Percentiles rank a stretch among this genome's conserved stretches.
Evolutionary conservation across 2,329 filamentous ascomycete genomes (phyloP).

Genomic region (Pseudogymnoascus sp.): DNA sequence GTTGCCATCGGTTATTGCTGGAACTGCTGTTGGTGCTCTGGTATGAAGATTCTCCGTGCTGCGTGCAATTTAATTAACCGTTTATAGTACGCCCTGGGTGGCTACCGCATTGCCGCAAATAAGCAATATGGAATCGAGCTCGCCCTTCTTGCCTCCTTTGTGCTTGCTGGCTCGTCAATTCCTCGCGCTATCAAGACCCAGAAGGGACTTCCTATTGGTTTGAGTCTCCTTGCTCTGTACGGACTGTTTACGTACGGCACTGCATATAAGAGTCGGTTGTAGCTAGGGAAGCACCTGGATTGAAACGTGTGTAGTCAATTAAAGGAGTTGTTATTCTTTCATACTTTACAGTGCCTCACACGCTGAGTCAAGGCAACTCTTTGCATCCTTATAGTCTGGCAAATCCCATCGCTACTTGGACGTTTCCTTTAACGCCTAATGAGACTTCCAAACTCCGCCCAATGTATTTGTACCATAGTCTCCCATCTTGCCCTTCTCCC

Average conservation of each 20-base stretch:
- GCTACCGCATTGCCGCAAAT: constrained; percentile 65
- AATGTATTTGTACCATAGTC: constrained; percentile 1
- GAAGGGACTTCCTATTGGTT: constrained; percentile 74
- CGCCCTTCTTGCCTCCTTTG: constrained; percentile 75
- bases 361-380: not conserved
- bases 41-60: constrained; percentile 29
- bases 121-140: constrained; percentile 80
- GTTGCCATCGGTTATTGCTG: constrained; percentile 76
- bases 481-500: not conserved
- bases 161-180: constrained; percentile 75
- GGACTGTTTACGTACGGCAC: constrained; percentile 73
- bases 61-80: not conserved
- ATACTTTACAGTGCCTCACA: not conserved
- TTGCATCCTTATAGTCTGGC: not conserved
- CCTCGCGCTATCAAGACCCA: constrained; percentile 73
- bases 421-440: constrained; percentile 7
- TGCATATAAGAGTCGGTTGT: constrained; percentile 40
- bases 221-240: constrained; percentile 71
- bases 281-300: constrained; percentile 16
- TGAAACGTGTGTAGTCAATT: not conserved
- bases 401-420: constrained; percentile 5
- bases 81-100: constrained; percentile 58
- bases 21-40: constrained; percentile 68
- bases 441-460: constrained; percentile 5
- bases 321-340: constrained; percentile 6